Conservation (phyloP, 208 protist genomes). For the Trichomonas tenax region DNA sequence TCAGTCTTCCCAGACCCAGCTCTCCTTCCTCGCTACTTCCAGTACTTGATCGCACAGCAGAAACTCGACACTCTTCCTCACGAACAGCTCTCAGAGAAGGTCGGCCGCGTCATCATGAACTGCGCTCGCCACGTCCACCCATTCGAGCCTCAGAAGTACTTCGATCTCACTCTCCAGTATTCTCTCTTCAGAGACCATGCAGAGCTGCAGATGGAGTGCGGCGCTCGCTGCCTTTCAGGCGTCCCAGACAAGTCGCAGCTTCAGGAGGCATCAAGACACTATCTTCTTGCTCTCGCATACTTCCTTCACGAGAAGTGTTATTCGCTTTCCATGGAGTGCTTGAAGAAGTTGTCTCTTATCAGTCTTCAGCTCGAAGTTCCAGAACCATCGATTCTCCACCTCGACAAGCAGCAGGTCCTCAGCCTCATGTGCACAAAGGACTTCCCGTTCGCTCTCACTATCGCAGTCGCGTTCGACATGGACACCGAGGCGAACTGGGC, state of each 20-base stretch:
- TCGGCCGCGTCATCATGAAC: background rate
- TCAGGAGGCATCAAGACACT: background rate
- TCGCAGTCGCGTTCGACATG: background rate
- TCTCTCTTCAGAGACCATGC: background rate
- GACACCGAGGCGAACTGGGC: background rate
- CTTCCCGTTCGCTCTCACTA: constrained; percentile 2
- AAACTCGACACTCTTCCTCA: background rate
- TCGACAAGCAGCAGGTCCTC: background rate
- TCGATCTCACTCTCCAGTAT: background rate
- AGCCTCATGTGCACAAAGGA: background rate
- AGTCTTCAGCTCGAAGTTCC: background rate
- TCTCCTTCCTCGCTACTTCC: background rate
- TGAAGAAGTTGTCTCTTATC: background rate
- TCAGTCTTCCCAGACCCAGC: background rate
- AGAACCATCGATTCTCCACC: background rate
- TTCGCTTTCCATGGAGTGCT: background rate
- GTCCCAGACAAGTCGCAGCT: background rate
- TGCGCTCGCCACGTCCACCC: background rate
- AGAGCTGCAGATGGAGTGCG: background rate
- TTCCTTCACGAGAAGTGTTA: constrained; percentile 8
- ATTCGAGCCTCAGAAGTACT: constrained; percentile 1
- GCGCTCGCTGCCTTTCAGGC: background rate
- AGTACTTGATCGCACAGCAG: background rate
- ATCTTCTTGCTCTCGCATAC: background rate
- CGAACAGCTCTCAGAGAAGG: background rate